Evolutionary conservation across 768 basidiomycete species (phyloP), one percentile per base, ranked within the genome.

Genomic region (Asterophora parasitica): DNA sequence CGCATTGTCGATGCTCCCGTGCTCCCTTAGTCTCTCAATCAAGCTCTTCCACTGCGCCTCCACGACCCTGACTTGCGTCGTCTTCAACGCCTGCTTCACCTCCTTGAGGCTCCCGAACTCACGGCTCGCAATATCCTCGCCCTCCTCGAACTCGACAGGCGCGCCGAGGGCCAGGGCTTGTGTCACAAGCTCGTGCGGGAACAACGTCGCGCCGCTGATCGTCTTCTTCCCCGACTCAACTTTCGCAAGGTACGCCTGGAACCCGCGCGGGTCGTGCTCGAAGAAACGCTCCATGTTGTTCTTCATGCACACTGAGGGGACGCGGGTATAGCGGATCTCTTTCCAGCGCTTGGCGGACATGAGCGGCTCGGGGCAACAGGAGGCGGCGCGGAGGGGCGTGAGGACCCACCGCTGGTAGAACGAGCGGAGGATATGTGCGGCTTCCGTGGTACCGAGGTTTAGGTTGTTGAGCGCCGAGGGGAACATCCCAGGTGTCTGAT

Each of bases 41-140:
- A 88, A 68, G 0, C 80, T 67, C 46, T 73, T 72, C 86, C 85
- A 88, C 63, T 88, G 86, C 0, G 73, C 77, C 51, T 88, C 77
- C 5, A 78, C 58, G 19, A 85, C 77, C 23, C 73, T 67, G 13
- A 63, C 28, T 52, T 72, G 60, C 13, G 65, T 63, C 34, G 65
- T 67, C 1, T 61, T 66, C 3, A 70, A 46, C 17, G 61, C 57
- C 47, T 61, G 57, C 53, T 55, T 60, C 30, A 63, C 48, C 36
- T 67, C 61, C n/a, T 42, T 39, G 16, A 68, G 13, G 16, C 50
- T 58, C 8, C 59, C 55, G 35, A 37, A 47, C 46, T 66, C 64
- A 31, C 51, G 32, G n/a, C 27, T 38, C 23, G 23, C 23, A 23
- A 23, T 23, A 23, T 23, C 23, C 23, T 23, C 23, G 23, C 23